phyloP scores from a whole-genome alignment of 2,329 filamentous ascomycete genomes.

The Trichophyton schoenleinii region DNA sequence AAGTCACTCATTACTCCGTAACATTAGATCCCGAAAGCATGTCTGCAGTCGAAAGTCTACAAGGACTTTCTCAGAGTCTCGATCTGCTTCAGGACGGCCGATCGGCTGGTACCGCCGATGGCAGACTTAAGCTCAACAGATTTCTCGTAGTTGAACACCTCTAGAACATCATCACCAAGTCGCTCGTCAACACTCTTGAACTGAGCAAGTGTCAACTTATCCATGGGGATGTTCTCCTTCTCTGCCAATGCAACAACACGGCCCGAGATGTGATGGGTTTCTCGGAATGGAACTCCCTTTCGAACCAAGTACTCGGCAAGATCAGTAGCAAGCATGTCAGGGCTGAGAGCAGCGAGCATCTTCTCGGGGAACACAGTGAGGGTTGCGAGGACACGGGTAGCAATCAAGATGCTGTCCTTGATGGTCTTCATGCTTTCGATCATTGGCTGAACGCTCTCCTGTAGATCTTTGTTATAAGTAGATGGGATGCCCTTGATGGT shows the following conservation, averaged over 20 bases:
- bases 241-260: slow-evolving; percentile 61
- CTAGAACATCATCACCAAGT: slow-evolving; percentile 58
- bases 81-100: slow-evolving; percentile 56
- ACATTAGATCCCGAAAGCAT: background rate
- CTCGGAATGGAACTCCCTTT: slow-evolving; percentile 52
- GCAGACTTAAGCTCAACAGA: slow-evolving; percentile 69
- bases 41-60: background rate
- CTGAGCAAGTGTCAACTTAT: slow-evolving; percentile 54
- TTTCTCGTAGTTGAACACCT: slow-evolving; percentile 67
- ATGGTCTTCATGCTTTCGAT: slow-evolving; percentile 74
- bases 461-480: slow-evolving; percentile 86
- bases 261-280: slow-evolving; percentile 68
- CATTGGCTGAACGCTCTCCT: slow-evolving; percentile 77
- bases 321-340: slow-evolving; percentile 64
- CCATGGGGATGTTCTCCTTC: slow-evolving; percentile 53
- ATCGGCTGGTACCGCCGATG: slow-evolving; percentile 65
- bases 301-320: slow-evolving; percentile 37
- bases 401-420: slow-evolving; percentile 66
- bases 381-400: slow-evolving; percentile 65
- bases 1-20: background rate
- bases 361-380: slow-evolving; percentile 56
- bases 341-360: slow-evolving; percentile 67
- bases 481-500: slow-evolving; percentile 63
- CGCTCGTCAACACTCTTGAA: slow-evolving; percentile 55
- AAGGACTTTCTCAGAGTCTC: slow-evolving; percentile 36